Evolutionary conservation across 1,284 basidiomycete genomes (phyloP), one percentile per base, ranked within the genome.

Genomic region (Ustilago cynodontis): DNA sequence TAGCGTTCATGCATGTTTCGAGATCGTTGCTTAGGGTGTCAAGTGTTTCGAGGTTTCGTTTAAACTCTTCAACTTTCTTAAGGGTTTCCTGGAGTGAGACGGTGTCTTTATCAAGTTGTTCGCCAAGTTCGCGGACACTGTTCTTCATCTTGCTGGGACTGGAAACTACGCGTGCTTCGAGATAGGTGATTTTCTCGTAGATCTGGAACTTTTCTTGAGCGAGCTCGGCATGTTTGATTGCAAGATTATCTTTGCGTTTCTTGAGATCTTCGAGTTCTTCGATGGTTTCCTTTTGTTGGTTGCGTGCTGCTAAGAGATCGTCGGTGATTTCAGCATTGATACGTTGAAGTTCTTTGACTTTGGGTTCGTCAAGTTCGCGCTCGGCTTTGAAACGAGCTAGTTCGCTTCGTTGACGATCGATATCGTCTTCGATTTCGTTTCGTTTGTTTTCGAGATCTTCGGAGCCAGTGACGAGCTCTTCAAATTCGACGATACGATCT

Each of bases 301-400:
- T 78, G 4, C 74, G 33, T 16, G 74, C 74, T 37, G 66, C 64
- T 16, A 82, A 52, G 28, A 95, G 89, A 77, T 91, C 91, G 47
- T 95, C 89, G 71, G 95, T 93, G 87, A 92, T 93, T 75, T 91
- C 90, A 10, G 93, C 91, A 76, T 92, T 94, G 83, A 93, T 91
- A 68, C 92, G 86, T 62, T 91, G 89, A 53, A 94, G 86, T 43
- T 88, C 87, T 61, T 91, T 90, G 10, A 92, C 86, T 81, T 94
- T 92, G 14, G 90, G 89, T 63, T 89, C 88, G 61, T 92, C 86
- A 14, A 87, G 86, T 20, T 81, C 84, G 7, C 91, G 86, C 37
- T 89, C 77, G 16, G 65, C 75, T 52, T 67, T 75, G 61, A 78
- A 62, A n/a, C 62, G 57, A 16, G 65, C 65, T 22, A 80, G 58